Evolutionary conservation across 2,329 filamentous ascomycete genomes (phyloP).

Genomic region (Fusarium sp.): DNA sequence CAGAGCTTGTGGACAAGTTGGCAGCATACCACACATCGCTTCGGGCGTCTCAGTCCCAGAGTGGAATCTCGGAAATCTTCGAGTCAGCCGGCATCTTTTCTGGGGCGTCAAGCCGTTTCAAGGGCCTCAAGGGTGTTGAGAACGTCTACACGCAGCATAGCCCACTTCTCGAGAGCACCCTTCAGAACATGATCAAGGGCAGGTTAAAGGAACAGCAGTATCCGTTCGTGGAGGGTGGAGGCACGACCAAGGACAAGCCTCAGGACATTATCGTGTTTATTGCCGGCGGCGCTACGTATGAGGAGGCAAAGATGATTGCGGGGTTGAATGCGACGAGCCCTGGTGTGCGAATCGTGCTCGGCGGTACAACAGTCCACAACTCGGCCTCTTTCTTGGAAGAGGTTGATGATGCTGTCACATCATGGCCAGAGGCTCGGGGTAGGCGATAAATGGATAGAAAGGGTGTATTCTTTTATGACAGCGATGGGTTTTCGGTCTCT

Average conservation of each 20-base stretch:
- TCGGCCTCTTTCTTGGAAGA: constrained; percentile 88
- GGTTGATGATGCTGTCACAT: constrained; percentile 84
- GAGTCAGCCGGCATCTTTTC: constrained; percentile 91
- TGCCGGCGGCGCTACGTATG: constrained; percentile 90
- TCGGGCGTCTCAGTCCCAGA: constrained; percentile 75
- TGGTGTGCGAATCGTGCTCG: constrained; percentile 86
- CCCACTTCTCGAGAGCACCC: constrained; percentile 81
- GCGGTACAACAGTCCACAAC: constrained; percentile 88
- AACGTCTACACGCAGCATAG: constrained; percentile 99
- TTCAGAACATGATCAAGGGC: constrained; percentile 94
- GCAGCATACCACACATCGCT: constrained; percentile 87
- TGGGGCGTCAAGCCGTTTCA: constrained; percentile 84
- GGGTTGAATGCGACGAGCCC: constrained; percentile 90
- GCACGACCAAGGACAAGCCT: constrained; percentile 89
- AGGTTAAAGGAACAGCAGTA: constrained; percentile 85
- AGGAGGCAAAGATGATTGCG: constrained; percentile 96
- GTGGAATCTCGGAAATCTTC: constrained; percentile 89
- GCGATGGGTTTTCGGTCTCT: constrained; percentile 8
- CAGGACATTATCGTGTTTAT: constrained; percentile 97
- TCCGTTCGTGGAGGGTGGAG: constrained; percentile 89
- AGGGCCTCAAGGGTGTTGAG: constrained; percentile 95
- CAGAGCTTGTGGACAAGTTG: constrained; percentile 81
- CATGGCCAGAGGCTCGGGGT: constrained; percentile 74
- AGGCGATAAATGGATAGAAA: constrained; percentile 35
- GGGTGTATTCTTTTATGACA: constrained; percentile 7